These are phyloP conservation scores for Talaromyces trachyspermus DNA, from an alignment of 495 filamentous ascomycete species.

Conservation along the genomic window DNA sequence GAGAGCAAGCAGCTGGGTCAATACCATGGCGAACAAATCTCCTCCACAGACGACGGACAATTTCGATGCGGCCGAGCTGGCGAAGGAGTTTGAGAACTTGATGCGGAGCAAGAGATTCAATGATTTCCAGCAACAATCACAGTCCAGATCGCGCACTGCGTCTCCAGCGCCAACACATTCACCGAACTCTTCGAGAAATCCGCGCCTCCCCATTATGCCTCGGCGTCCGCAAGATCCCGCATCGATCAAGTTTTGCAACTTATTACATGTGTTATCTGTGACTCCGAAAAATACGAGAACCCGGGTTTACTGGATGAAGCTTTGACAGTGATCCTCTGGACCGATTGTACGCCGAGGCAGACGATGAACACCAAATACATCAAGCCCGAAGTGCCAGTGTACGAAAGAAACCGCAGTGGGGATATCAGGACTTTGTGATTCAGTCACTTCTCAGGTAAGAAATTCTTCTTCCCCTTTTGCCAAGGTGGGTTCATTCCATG, in stretches of 20 bases:
- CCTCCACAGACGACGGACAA: constrained; percentile 17
- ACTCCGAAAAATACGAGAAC: constrained; percentile 94
- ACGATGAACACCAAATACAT: constrained; percentile 83
- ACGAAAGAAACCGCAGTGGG: constrained; percentile 84
- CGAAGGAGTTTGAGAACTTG: constrained; percentile 65
- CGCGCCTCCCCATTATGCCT: constrained; percentile 74
- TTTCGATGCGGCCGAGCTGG: constrained; percentile 44
- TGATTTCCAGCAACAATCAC: constrained; percentile 56
- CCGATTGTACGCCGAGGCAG: constrained; percentile 84
- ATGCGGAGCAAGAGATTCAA: constrained; percentile 72
- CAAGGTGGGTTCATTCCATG: no score
- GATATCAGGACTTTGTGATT: constrained; percentile 96
- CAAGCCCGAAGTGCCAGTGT: constrained; percentile 80
- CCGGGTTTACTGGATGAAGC: constrained; percentile 94
- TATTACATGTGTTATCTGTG: constrained; percentile 70
- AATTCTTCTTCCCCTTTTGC: no score
- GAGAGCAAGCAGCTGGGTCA: no score
- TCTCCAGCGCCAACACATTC: constrained; percentile 36
- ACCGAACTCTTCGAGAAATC: constrained; percentile 54
- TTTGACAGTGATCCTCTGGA: constrained; percentile 81
- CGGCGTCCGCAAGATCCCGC: constrained; percentile 65
- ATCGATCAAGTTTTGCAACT: constrained; percentile 76
- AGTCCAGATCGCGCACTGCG: constrained; percentile 46
- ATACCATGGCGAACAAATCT: no score
- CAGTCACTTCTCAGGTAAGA: constrained; percentile 73